Evolutionary conservation across 73 alveolate genomes (phyloP).

Genomic region (Paramecium sexaurelia): DNA sequence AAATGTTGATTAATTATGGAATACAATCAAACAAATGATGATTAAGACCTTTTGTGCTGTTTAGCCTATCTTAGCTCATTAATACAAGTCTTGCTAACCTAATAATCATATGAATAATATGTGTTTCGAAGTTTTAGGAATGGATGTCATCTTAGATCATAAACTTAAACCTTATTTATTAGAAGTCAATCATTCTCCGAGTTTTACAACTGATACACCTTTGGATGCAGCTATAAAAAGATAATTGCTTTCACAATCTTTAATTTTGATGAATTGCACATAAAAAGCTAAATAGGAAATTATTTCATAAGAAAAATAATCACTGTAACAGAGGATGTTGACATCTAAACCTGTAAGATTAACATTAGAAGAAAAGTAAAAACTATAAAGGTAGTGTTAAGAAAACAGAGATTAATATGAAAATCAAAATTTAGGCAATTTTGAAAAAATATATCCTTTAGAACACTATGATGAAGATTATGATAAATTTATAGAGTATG

Average conservation of each 20-base stretch:
- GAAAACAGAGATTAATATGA: constrained; percentile 69
- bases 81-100: constrained; percentile 74
- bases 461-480: constrained; percentile 47
- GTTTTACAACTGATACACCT: constrained; percentile 73
- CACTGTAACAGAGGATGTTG: constrained; percentile 61
- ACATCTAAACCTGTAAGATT: constrained; percentile 8
- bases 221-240: constrained; percentile 65
- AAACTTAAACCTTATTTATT: constrained; percentile 68
- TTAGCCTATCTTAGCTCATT: constrained; percentile 74
- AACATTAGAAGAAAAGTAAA: constrained; percentile 64
- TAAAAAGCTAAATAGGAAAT: constrained; percentile 16
- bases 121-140: constrained; percentile 78
- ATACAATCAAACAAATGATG: constrained; percentile 70
- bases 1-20: constrained; percentile 69
- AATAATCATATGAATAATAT: constrained; percentile 69
- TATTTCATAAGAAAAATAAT: background rate
- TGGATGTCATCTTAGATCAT: constrained; percentile 70
- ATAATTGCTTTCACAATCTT: constrained; percentile 48
- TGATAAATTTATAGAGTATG: constrained; percentile 40
- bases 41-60: constrained; percentile 75
- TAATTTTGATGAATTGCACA: constrained; percentile 55
- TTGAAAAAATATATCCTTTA: constrained; percentile 54
- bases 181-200: constrained; percentile 74
- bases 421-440: constrained; percentile 67
- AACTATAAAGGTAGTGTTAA: constrained; percentile 29